Base-by-base conservation (phyloP, 257 asterid genomes). In the Solanum pennellii region DNA sequence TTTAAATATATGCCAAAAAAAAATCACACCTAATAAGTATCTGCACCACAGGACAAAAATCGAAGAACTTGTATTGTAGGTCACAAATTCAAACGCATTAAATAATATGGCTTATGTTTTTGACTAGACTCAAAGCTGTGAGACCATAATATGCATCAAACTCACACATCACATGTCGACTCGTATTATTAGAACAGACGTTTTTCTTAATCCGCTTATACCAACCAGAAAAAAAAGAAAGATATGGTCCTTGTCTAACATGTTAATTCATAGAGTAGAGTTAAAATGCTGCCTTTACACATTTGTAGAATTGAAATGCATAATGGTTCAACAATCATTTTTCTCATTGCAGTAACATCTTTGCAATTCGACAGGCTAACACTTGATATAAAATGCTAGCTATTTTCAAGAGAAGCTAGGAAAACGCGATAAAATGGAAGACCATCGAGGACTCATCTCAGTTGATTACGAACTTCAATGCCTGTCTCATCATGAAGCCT, bases 401-500 rank as follows among this genome's bases (percentile, higher is more conserved):
- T 79, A 16, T 9, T 79, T 79, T 25, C 39, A 80, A 29, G 66
- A 5, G 29, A 79, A 79, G 2, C 16, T 1, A 45, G 7, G 5
- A 80, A 5, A 18, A 0, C 27, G 29, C 62, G 29, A 80, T 47
- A 16, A 47, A 80, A 80, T 15, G 42, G 85, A 80, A 80, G 29
- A 80, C 10, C 44, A 80, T 49, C 7, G 37, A 47, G 69, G 68
- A 27, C 44, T 44, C 60, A 15, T 65, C 79, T n/a, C 52, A 37
- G 39, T 65, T 29, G 80, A 27, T 44, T 12, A 84, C 7, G 35
- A 66, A 66, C 29, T 82, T 29, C 69, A 49, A 31, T 82, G 69
- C 16, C 85, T 29, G 45, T 49, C 44, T 49, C 71, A 41, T 77
- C 89, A 96, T 45, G 95, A 91, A 79, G 95, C 95, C 91, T 93